A percentile compares a stretch with the other conserved stretches of the same genome.
These are phyloP conservation scores for Aspergillus sp. DNA, from an alignment of 2,329 filamentous ascomycete genomes.

Conservation along the genomic window DNA sequence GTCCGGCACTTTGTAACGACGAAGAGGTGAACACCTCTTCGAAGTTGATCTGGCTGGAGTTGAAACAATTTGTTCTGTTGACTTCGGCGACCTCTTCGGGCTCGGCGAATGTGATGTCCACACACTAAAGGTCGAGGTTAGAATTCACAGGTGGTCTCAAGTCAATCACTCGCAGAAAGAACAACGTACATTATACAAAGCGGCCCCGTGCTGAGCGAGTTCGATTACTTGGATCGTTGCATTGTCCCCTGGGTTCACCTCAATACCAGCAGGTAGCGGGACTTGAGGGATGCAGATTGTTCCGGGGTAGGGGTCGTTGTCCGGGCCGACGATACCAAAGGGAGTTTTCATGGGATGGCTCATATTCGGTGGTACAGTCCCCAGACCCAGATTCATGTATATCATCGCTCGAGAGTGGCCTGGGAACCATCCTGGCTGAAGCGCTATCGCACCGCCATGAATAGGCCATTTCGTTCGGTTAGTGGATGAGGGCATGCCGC, in stretches of 20 bases:
- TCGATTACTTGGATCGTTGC: conserved; percentile 90
- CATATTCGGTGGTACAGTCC: conserved; percentile 81
- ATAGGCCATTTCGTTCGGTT: conserved; percentile 95
- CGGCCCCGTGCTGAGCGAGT: conserved; percentile 76
- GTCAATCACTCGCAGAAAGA: neutral
- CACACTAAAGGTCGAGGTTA: conserved; percentile 61
- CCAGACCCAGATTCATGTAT: conserved; percentile 89
- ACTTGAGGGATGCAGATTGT: conserved; percentile 89
- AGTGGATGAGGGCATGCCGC: conserved; percentile 71
- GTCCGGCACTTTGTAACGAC: conserved; percentile 26
- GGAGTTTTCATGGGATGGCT: conserved; percentile 76
- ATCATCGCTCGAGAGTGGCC: conserved; percentile 80
- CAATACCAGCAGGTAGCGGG: conserved; percentile 71
- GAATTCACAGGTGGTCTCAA: neutral
- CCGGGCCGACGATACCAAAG: conserved; percentile 69
- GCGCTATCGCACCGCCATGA: conserved; percentile 77
- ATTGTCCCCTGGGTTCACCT: conserved; percentile 76
- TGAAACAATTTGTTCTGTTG: conserved; percentile 83
- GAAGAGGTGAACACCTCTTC: conserved; percentile 64
- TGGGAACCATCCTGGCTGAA: conserved; percentile 95
- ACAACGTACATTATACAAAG: conserved; percentile 71
- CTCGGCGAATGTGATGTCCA: conserved; percentile 88
- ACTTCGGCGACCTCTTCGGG: conserved; percentile 73
- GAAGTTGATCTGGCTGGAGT: conserved; percentile 75
- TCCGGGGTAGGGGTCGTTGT: conserved; percentile 64